Base-by-base conservation (phyloP, 2,329 filamentous ascomycete genomes). In the Diaporthe caulivora region DNA sequence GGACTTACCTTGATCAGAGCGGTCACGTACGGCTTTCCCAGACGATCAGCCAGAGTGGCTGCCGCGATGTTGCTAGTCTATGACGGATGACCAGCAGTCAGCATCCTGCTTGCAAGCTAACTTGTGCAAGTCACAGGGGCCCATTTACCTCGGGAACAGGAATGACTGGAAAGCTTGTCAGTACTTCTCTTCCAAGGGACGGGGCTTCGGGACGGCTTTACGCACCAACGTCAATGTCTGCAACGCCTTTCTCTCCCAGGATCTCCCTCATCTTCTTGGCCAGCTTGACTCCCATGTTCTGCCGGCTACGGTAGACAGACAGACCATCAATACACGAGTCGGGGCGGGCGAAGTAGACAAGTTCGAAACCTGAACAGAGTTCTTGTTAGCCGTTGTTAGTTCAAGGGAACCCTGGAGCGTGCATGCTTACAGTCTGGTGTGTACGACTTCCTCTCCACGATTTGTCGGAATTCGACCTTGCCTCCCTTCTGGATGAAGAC, bases 261-360 rank as follows among this genome's bases (percentile, higher is more conserved):
- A 91, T 88, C 55, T 88, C 83, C 76, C 88, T 87, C 77, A 98
- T 91, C 64, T 90, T 93, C 75, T 93, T 88, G 18, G 94, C 95
- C 54, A 98, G 88, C 80, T 93, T 93, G 80, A 90, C 87, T 58
- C 95, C 95, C 95, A 98, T 98, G 78, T 94, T 93, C 80, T 96
- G 92, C 69, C 95, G 91, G 77, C 93, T 95, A 77, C 92, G 90
- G 80, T 97, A 92, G 34, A 98, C 93, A 72, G 93, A 95, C 76
- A 98, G 97, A 24, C 94, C 95, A 79, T 98, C 95, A 72, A 97
- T 96, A 77, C 92, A 87, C 0, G 91, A 92, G 82, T 97, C 95
- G 0, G 94, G 94, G 1, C 95, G 88, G 18, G 94, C 92, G 78
- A 97, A 95, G 84, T 98, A 98, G 73, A 97, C 93, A 76, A 92